Evolutionary conservation across 331 rosid species (phyloP), one percentile per base, ranked within the genome.

Genomic region (Pyracantha coccinea): DNA sequence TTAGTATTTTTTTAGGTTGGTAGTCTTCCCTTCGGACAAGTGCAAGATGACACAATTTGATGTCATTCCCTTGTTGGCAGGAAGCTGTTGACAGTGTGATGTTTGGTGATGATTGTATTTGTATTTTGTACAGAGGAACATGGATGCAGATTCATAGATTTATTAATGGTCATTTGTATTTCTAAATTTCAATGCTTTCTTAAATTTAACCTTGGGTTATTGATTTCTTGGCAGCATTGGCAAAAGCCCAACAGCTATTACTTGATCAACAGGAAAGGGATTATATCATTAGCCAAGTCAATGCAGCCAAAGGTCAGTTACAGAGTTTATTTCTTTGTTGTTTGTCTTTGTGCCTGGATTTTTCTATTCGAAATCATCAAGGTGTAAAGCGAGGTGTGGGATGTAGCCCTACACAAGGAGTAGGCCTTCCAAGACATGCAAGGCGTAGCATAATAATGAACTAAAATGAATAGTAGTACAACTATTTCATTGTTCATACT

Each of bases 191-290:
- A 58, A 41, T 69, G 15, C 60, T 72, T 73, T 13, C 66, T 67
- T 59, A 57, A 5, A n/a, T 41, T 59, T 50, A 50, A 44, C 59
- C 25, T 25, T 33, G 66, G 61, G 24, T 73, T 81, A n/a, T 87
- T 82, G 70, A 70, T 78, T 68, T 77, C 53, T 75, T 73, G 78
- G 84, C 93, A 94, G 99, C 97, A 57, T 85, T 92, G 84, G 96
- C 99, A 6, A 94, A 92, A 81, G 99, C 99, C 33, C 97, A 94
- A 78, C 97, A 92, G 61, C 86, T 94, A 77, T 84, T 94, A 83
- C 93, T 87, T n/a, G 97, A 94, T 82, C 87, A 86, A 81, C 93
- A 92, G 82, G 97, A 94, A 85, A 92, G 96, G 75, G 97, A 89
- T 80, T 94, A 94, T 80, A 79, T 94, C 80, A 86, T 90, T 69